These are phyloP conservation scores for Ajuga chamaepitys DNA, from an alignment of 257 asterid genomes.

Conservation along the genomic window DNA sequence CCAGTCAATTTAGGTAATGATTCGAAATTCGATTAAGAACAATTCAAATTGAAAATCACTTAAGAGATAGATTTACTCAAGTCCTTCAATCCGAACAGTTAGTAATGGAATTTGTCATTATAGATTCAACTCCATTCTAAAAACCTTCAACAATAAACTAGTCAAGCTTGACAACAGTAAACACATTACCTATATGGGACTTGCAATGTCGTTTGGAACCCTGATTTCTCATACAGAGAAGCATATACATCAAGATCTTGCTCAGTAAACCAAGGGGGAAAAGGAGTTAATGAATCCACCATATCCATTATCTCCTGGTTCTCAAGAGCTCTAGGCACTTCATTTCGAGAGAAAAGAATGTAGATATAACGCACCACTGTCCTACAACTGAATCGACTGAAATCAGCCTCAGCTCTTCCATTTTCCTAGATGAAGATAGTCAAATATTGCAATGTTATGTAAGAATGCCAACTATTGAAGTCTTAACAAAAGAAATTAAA, in stretches of 20 bases:
- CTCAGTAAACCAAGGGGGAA: constrained; percentile 58
- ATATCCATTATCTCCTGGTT: constrained; percentile 58
- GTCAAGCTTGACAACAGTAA: not conserved
- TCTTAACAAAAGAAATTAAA: not conserved
- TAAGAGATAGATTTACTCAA: not conserved
- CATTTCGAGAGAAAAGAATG: constrained; percentile 43
- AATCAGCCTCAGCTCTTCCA: constrained; percentile 56
- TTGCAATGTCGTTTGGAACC: constrained; percentile 53
- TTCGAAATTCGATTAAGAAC: not conserved
- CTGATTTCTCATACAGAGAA: constrained; percentile 52
- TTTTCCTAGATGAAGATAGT: constrained; percentile 21
- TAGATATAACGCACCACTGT: constrained; percentile 56
- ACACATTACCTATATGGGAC: constrained; percentile 57
- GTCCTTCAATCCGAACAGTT: not conserved
- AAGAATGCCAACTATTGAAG: not conserved
- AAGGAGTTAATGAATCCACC: constrained; percentile 35
- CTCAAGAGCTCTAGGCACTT: constrained; percentile 44
- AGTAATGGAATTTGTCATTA: not conserved
- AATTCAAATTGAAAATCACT: too few relatives aligned
- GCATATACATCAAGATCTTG: constrained; percentile 53
- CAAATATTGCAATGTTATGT: not conserved
- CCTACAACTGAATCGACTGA: constrained; percentile 36
- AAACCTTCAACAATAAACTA: not conserved
- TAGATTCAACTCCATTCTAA: not conserved
- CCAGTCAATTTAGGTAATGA: not conserved